Evolutionary conservation across 176 grass and related monocot species (phyloP), one percentile per base, ranked within the genome.

Genomic region (Chloris gayana): DNA sequence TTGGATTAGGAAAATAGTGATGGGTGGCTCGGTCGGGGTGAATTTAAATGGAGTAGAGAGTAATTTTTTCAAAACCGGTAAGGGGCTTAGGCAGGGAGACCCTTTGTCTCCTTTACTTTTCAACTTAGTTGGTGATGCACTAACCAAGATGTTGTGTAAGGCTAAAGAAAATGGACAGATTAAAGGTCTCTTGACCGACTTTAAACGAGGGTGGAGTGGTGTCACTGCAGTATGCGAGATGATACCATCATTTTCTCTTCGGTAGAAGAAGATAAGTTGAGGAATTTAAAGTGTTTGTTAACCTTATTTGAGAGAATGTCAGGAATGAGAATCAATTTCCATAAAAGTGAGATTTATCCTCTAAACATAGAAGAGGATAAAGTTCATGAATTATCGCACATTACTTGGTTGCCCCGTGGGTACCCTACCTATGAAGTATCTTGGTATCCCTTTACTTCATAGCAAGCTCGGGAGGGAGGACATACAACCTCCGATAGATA

Each of bases 351-450:
- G 21, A 5, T 17, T 22, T 2, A 21, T 54, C 42, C 42, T 1
- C 4, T 54, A 0, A 54, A 54, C 22, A 17, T 21, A 21, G 50
- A 54, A 3, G 4, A 17, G 21, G 18, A 1, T 3, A 3, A 3
- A 0, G 19, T 6, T 19, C 0, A 21, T 9, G 8, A 0, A 3
- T n/a, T n/a, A 34, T 14, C 29, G 2, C 1, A 2, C 3, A 37
- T 18, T 32, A 0, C 32, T 64, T 5, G 5, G 14, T 1, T 64
- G 61, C 6, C 30, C 30, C 0, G 3, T 34, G 3, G 63, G 29
- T 9, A 1, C 1, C 0, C 19, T 65, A 0, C 31, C 63, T 9
- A 1, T 65, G 0, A 65, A 65, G 5, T 65, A 65, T 5, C 17
- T 65, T 1, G 53, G 53, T 7, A 6, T 57, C 0, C 53, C 53